These are phyloP conservation scores for Cytospora mali DNA, from an alignment of 2,329 filamentous ascomycete species.

Conservation along the genomic window DNA sequence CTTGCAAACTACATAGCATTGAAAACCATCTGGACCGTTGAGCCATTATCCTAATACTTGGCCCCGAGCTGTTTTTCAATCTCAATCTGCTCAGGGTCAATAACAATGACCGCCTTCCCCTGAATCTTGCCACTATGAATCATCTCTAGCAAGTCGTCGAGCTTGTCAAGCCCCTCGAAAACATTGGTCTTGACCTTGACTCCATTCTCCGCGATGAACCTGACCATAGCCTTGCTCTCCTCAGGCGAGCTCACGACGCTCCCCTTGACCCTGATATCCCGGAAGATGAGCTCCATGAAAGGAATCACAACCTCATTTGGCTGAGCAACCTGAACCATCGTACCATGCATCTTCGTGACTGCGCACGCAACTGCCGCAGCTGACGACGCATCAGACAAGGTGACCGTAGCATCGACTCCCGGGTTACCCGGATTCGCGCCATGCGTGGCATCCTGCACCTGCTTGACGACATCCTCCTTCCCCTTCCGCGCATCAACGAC, in stretches of 20 bases:
- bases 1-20: too few species aligned
- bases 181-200: conserved; percentile 53
- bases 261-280: conserved; percentile 54
- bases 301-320: conserved; percentile 41
- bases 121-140: conserved; percentile 55
- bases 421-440: conserved; percentile 37
- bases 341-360: conserved; percentile 61
- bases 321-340: conserved; percentile 62
- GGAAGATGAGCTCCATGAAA: conserved; percentile 53
- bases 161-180: conserved; percentile 55
- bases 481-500: conserved; percentile 55
- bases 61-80: conserved; percentile 28
- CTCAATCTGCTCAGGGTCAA: conserved; percentile 47
- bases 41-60: conserved; percentile 7
- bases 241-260: conserved; percentile 45
- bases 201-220: conserved; percentile 46
- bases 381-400: conserved; percentile 53
- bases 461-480: conserved; percentile 49
- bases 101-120: conserved; percentile 57
- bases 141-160: conserved; percentile 52
- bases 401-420: conserved; percentile 56
- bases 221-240: conserved; percentile 49
- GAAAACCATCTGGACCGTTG: too few species aligned
- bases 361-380: conserved; percentile 56
- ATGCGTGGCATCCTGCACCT: conserved; percentile 49